Percentiles rank a stretch among this genome's conserved stretches.
Conservation (phyloP, 176 grass and related monocot genomes). For the Aegilops tauschii region DNA sequence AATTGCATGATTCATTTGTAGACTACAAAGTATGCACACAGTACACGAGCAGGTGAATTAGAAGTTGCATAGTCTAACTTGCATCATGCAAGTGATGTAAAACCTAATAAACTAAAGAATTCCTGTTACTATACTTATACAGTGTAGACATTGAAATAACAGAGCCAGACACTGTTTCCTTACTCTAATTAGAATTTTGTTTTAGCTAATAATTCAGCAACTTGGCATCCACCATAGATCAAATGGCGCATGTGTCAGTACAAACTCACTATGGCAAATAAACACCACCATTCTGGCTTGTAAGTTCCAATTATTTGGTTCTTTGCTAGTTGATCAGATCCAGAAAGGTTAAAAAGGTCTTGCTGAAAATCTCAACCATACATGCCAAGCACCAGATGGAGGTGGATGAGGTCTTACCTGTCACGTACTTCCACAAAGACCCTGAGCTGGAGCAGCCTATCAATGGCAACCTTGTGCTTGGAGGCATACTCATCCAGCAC, state of each 20-base stretch:
- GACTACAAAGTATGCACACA: background rate
- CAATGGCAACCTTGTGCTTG: constrained; percentile 83
- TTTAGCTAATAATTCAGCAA: background rate
- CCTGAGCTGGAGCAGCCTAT: constrained; percentile 84
- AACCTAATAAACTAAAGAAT: background rate
- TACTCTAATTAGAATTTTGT: background rate
- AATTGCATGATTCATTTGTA: background rate
- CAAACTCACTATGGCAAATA: background rate
- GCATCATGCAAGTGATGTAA: background rate
- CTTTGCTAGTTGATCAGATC: background rate
- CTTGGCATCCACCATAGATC: background rate
- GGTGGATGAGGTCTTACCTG: constrained; percentile 41
- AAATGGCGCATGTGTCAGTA: background rate
- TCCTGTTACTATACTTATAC: background rate
- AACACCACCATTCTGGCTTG: background rate
- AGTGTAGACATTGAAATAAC: background rate
- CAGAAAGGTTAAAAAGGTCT: background rate
- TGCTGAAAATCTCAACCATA: background rate
- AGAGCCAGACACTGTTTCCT: background rate
- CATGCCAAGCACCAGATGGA: background rate
- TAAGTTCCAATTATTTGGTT: constrained; percentile 1
- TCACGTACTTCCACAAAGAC: constrained; percentile 74
- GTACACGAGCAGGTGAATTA: background rate
- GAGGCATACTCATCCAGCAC: constrained; percentile 62
- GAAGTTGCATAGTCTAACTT: background rate